These are phyloP conservation scores for Xylariales sp. DNA, from an alignment of 2,329 filamentous ascomycete genomes.

Conservation along the genomic window DNA sequence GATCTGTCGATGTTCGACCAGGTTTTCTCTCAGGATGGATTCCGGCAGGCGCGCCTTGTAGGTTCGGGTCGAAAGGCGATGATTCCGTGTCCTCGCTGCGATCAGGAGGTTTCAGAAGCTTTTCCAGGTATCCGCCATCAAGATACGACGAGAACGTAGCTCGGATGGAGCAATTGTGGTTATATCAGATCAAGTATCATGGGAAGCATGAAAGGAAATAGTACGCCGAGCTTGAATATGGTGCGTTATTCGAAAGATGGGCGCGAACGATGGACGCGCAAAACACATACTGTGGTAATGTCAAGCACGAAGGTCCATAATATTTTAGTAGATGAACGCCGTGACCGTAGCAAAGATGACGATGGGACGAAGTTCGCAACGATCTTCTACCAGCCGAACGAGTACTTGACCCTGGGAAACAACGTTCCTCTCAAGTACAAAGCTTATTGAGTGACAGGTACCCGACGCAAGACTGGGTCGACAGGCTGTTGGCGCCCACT, in stretches of 20 bases:
- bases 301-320: no score
- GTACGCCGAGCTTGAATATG: no score
- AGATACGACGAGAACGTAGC: not conserved
- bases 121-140: not conserved
- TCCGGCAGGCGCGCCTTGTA: no score
- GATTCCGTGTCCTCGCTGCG: not conserved
- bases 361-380: not conserved
- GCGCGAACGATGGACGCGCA: no score
- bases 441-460: not conserved
- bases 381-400: conserved; percentile 1
- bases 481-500: not conserved
- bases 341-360: not conserved
- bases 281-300: no score
- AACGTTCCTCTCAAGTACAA: not conserved
- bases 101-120: not conserved
- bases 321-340: not conserved
- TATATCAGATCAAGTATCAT: no score
- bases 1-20: not conserved
- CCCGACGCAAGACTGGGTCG: not conserved
- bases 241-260: no score
- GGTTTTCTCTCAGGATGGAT: no score
- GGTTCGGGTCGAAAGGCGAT: no score
- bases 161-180: no score
- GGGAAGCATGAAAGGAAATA: no score
- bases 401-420: not conserved